These are phyloP conservation scores for Trypanosoma mega DNA, from an alignment of 208 protist species.

Conservation along the genomic window DNA sequence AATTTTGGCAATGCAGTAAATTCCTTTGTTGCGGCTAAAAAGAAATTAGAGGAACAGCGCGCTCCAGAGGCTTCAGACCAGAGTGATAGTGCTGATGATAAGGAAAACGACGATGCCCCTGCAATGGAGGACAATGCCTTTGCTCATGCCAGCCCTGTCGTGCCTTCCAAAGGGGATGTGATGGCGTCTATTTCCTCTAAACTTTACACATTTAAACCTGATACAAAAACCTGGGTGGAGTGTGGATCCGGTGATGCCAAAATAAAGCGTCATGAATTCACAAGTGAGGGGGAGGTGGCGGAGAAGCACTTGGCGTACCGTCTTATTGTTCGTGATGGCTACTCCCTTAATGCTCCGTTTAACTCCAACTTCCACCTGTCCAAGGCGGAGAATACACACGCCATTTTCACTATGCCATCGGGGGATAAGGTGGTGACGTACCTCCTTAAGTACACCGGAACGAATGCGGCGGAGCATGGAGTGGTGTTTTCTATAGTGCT, in stretches of 20 bases:
- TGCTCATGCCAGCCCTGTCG: conserved; percentile 18
- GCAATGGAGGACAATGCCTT: conserved; percentile 20
- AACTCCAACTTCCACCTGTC: conserved; percentile 48
- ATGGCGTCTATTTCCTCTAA: conserved; percentile 52
- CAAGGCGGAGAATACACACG: conserved; percentile 48
- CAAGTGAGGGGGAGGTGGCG: conserved; percentile 23
- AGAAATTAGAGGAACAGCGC: conserved; percentile 38
- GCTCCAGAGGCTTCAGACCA: background rate
- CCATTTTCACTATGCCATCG: conserved; percentile 48
- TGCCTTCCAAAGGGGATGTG: conserved; percentile 36
- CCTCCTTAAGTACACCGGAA: conserved; percentile 67
- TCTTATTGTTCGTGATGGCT: conserved; percentile 79
- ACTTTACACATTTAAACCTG: conserved; percentile 62
- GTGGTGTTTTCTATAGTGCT: conserved; percentile 54
- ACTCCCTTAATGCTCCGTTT: conserved; percentile 64
- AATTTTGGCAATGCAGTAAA: conserved; percentile 65
- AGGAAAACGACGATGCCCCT: background rate
- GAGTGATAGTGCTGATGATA: background rate
- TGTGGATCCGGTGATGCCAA: conserved; percentile 69
- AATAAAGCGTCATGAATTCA: conserved; percentile 37
- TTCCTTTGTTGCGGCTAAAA: conserved; percentile 69
- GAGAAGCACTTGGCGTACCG: conserved; percentile 40
- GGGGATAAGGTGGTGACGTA: conserved; percentile 45
- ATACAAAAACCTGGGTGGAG: conserved; percentile 62
- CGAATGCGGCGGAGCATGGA: conserved; percentile 41